Conservation (phyloP, 1,139 yeast species). For the Zygosaccharomyces pseudobailii region DNA sequence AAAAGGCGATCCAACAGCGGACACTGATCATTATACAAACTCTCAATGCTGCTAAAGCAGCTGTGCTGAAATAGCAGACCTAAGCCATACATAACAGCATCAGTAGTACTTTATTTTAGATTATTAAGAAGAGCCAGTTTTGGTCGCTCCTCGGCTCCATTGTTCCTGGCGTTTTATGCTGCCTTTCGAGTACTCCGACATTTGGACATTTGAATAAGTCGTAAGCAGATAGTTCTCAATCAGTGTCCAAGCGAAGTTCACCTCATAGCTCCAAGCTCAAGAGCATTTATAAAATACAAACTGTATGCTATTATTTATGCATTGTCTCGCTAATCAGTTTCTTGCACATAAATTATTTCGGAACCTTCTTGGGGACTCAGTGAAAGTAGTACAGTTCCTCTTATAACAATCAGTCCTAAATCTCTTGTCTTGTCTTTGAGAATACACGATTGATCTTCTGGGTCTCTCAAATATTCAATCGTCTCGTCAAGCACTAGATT, state of each 20-base stretch:
- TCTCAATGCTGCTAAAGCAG: too few relatives aligned
- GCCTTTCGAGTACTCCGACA: too few relatives aligned
- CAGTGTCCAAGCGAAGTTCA: too few relatives aligned
- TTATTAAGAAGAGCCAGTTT: too few relatives aligned
- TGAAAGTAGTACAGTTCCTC: slow-evolving; percentile 79
- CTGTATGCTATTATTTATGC: slow-evolving; percentile 1
- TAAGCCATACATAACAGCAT: too few relatives aligned
- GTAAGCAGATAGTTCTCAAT: not conserved
- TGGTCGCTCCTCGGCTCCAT: too few relatives aligned
- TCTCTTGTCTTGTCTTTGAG: slow-evolving; percentile 51
- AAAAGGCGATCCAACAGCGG: too few relatives aligned
- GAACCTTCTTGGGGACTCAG: slow-evolving; percentile 84
- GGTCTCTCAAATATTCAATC: slow-evolving; percentile 62
- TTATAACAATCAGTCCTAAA: slow-evolving; percentile 73
- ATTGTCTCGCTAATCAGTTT: slow-evolving; percentile 31
- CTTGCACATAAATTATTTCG: slow-evolving; percentile 50
- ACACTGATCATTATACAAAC: too few relatives aligned
- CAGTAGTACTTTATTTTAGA: too few relatives aligned
- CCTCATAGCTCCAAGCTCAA: not conserved
- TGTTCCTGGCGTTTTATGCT: too few relatives aligned
- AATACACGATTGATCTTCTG: slow-evolving; percentile 48
- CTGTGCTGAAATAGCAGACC: too few relatives aligned
- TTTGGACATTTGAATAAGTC: not conserved
- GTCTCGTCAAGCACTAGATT: slow-evolving; percentile 87
- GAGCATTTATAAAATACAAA: not conserved